Conservation (phyloP, 2,329 filamentous ascomycete genomes). For the Colletotrichum godetiae region DNA sequence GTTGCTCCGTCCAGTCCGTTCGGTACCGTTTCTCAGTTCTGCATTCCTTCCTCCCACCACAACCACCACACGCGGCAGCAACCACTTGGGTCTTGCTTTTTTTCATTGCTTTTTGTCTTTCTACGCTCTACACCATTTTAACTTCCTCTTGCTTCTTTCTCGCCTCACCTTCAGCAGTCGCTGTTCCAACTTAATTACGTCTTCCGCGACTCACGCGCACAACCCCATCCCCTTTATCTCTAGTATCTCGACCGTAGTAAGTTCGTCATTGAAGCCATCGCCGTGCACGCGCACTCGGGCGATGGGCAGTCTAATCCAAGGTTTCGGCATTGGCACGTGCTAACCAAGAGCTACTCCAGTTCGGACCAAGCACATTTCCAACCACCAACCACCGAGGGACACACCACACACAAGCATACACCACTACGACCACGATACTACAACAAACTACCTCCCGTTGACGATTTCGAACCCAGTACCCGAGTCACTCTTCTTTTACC, state of each 20-base stretch:
- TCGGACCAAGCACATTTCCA: slow-evolving; percentile 10
- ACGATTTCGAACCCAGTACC: neutral
- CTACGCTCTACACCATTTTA: neutral
- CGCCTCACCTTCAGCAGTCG: neutral
- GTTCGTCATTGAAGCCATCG: slow-evolving; percentile 18
- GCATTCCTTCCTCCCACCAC: slow-evolving; percentile 3
- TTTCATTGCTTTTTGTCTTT: neutral
- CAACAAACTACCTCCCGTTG: neutral
- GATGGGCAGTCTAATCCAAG: neutral
- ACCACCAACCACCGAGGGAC: neutral
- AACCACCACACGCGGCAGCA: neutral
- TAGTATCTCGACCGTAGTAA: neutral
- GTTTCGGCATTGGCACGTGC: slow-evolving; percentile 28
- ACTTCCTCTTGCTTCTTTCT: neutral
- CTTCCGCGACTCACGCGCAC: neutral
- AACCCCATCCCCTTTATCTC: neutral
- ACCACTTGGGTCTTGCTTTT: neutral
- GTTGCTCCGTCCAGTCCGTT: neutral
- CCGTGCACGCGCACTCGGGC: neutral
- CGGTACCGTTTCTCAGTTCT: neutral
- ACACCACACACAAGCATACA: neutral
- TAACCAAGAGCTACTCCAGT: slow-evolving; percentile 24
- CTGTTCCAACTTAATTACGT: neutral
- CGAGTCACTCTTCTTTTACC: neutral
- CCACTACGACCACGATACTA: neutral